Conservation (phyloP, 2,329 filamentous ascomycete species). For the Neonectria ditissima region DNA sequence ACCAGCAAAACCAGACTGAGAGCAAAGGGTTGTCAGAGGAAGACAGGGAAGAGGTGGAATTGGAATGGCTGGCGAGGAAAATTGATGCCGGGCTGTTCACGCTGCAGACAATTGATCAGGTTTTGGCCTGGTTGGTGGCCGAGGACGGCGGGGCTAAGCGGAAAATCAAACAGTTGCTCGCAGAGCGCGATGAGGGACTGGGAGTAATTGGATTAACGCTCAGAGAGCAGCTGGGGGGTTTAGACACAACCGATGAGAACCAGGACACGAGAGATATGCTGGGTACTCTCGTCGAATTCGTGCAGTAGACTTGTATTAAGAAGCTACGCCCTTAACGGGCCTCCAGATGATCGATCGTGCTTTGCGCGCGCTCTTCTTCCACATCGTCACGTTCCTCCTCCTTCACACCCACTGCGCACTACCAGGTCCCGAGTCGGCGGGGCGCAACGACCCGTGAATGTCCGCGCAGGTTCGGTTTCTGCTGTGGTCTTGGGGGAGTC, state of each 20-base stretch:
- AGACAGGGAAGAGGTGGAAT: constrained; percentile 65
- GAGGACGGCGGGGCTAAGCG: constrained; percentile 83
- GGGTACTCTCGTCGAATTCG: constrained; percentile 62
- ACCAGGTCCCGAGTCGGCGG: constrained; percentile 7
- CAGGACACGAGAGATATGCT: constrained; percentile 70
- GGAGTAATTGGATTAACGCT: constrained; percentile 74
- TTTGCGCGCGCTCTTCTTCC: constrained; percentile 23
- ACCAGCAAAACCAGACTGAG: constrained; percentile 60
- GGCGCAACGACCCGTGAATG: constrained; percentile 22
- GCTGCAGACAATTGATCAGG: constrained; percentile 84
- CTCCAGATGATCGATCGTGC: constrained; percentile 28
- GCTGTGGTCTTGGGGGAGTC: neutral
- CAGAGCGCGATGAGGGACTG: constrained; percentile 75
- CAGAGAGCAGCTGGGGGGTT: constrained; percentile 66
- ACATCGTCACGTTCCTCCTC: constrained; percentile 29
- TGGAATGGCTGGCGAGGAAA: constrained; percentile 79
- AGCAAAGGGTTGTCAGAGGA: constrained; percentile 31
- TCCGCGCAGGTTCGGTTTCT: neutral
- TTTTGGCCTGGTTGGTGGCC: constrained; percentile 90
- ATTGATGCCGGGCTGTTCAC: constrained; percentile 88
- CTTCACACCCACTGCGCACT: constrained; percentile 30
- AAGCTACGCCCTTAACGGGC: constrained; percentile 22
- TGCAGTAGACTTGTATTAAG: constrained; percentile 51
- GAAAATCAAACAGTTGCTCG: constrained; percentile 73
- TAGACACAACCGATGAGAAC: constrained; percentile 69